phyloP scores from a whole-genome alignment of 768 basidiomycete genomes.

The Tulasnella sp. region DNA sequence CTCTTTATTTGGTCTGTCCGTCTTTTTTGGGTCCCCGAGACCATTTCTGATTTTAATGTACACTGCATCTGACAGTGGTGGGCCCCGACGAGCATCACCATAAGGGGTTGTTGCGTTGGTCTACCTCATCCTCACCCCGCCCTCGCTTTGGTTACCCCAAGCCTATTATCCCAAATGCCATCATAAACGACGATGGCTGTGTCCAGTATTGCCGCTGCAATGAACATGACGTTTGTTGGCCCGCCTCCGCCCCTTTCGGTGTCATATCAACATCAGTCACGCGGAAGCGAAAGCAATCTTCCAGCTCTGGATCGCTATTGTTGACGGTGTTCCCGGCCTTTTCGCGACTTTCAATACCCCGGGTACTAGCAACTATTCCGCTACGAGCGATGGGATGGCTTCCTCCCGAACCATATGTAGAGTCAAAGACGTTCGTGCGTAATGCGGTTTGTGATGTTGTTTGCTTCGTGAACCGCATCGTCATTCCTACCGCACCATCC shows the following conservation, averaged over 20 bases:
- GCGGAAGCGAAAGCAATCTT: constrained; percentile 15
- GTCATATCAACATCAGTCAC: constrained; percentile 31
- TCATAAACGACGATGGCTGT: constrained; percentile 24
- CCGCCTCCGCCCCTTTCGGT: constrained; percentile 24
- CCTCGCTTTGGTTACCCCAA: constrained; percentile 23
- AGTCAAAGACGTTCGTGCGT: constrained; percentile 30
- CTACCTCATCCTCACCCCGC: too few species aligned
- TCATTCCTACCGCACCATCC: constrained; percentile 30
- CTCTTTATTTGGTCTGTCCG: too few species aligned
- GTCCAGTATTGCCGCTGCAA: constrained; percentile 24
- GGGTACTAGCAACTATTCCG: constrained; percentile 21
- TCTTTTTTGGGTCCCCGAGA: too few species aligned
- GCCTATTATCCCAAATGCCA: constrained; percentile 20
- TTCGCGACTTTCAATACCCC: constrained; percentile 30
- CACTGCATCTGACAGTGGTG: too few species aligned
- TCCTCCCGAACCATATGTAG: constrained; percentile 20
- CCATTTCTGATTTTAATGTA: too few species aligned
- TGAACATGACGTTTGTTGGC: constrained; percentile 22
- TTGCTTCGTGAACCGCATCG: constrained; percentile 24
- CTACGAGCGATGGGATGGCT: constrained; percentile 21
- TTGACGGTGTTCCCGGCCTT: constrained; percentile 11
- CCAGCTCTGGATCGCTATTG: background rate
- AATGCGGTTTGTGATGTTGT: constrained; percentile 28
- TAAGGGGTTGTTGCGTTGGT: too few species aligned
- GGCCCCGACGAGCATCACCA: too few species aligned